Evolutionary conservation across 345 rosid genomes (phyloP).

Genomic region (Pseudoturritis turrita): DNA sequence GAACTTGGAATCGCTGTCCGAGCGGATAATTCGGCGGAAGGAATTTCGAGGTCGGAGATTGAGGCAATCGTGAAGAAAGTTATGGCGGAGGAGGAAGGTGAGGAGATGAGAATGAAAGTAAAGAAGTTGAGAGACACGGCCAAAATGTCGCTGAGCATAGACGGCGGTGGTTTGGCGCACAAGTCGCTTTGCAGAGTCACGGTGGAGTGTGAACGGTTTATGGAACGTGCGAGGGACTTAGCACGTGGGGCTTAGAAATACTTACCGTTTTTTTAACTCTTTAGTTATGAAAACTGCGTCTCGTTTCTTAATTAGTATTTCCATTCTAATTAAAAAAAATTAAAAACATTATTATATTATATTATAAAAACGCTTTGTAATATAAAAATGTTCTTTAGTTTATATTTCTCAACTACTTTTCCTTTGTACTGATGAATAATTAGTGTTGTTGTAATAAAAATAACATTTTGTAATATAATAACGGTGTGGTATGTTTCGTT

Average conservation of each 20-base stretch:
- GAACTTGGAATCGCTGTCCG: slow-evolving; percentile 45
- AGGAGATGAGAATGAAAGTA: slow-evolving; percentile 37
- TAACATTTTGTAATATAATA: neutral
- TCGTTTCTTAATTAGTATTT: neutral
- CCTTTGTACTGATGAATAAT: neutral
- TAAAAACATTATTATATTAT: too few relatives aligned
- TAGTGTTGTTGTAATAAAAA: neutral
- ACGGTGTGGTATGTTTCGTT: neutral
- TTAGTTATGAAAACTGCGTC: neutral
- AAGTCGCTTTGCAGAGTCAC: slow-evolving; percentile 20
- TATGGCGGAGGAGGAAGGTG: slow-evolving; percentile 45
- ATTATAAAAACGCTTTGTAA: neutral
- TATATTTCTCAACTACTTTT: neutral
- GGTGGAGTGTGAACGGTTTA: slow-evolving; percentile 16
- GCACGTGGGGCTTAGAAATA: slow-evolving; percentile 30
- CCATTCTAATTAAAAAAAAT: neutral
- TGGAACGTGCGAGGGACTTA: slow-evolving; percentile 11
- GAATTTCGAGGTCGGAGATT: slow-evolving; percentile 44
- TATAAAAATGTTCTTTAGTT: neutral
- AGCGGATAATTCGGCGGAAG: slow-evolving; percentile 14
- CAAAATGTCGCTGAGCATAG: slow-evolving; percentile 28
- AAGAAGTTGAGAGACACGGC: slow-evolving; percentile 30
- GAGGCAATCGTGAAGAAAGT: slow-evolving; percentile 35
- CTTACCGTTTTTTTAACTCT: neutral
- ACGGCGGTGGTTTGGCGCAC: slow-evolving; percentile 23